Percentiles rank a stretch among this genome's conserved stretches.
phyloP scores from a whole-genome alignment of 2,329 filamentous ascomycete genomes.

The Aspergillus sp. region DNA sequence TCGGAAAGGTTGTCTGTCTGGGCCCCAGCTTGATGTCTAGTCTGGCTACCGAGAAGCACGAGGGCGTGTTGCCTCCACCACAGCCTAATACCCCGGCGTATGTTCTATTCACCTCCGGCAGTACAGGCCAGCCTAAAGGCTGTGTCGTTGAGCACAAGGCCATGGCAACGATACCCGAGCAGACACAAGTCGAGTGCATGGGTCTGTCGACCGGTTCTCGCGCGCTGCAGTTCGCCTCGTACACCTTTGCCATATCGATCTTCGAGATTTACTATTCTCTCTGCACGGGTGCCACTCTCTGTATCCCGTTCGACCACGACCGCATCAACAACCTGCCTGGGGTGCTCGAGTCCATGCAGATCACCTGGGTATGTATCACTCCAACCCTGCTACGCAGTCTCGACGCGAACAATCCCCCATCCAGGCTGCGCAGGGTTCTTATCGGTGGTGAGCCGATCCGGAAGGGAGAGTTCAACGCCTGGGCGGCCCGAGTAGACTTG shows the following conservation, averaged over 20 bases:
- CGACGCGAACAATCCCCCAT: too few species aligned
- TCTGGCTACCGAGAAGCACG: too few species aligned
- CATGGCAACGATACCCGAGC: not conserved
- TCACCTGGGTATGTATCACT: not conserved
- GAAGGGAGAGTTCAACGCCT: too few species aligned
- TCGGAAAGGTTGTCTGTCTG: too few species aligned
- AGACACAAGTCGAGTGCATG: not conserved
- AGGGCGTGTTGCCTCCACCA: too few species aligned
- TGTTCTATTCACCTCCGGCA: not conserved
- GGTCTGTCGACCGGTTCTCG: constrained; percentile 10
- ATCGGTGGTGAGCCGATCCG: too few species aligned
- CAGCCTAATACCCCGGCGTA: not conserved
- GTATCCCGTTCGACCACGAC: constrained; percentile 39
- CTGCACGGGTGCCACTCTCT: constrained; percentile 43
- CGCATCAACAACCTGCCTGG: constrained; percentile 15
- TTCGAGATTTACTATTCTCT: constrained; percentile 32
- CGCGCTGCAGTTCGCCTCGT: constrained; percentile 42
- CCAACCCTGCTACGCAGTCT: too few species aligned
- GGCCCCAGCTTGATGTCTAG: too few species aligned
- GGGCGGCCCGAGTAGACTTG: too few species aligned
- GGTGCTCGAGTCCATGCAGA: not conserved
- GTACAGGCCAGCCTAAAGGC: not conserved
- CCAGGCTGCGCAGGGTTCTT: too few species aligned
- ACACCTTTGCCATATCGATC: constrained; percentile 46
- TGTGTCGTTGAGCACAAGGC: not conserved